These are phyloP conservation scores for Boletus eberwhitei DNA, from an alignment of 768 basidiomycete genomes.

Conservation along the genomic window DNA sequence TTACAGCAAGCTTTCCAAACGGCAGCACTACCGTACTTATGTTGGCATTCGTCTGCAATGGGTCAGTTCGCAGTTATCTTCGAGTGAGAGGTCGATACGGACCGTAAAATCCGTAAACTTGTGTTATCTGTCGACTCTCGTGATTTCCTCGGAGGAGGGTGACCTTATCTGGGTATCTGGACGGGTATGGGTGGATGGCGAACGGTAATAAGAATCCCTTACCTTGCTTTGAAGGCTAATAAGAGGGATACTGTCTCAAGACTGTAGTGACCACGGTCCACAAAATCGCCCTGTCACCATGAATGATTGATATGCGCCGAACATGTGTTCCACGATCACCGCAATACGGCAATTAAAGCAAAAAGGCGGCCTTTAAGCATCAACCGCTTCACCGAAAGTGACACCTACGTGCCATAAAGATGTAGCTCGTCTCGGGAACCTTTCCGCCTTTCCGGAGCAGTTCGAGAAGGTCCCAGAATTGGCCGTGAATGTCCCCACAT, in stretches of 20 bases:
- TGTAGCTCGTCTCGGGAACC: conserved; percentile 87
- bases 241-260: conserved; percentile 91
- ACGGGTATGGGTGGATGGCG: conserved; percentile 5
- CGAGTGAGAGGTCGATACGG: neutral
- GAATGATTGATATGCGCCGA: neutral
- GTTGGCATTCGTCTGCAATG: conserved; percentile 85
- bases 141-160: conserved; percentile 93
- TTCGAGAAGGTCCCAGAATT: conserved; percentile 96
- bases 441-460: conserved; percentile 81
- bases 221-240: conserved; percentile 87
- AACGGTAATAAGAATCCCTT: conserved; percentile 11
- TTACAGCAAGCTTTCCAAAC: conserved; percentile 98
- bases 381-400: conserved; percentile 24
- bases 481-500: conserved; percentile 95
- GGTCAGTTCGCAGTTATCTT: neutral
- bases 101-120: conserved; percentile 99
- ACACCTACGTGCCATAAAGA: conserved; percentile 86
- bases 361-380: conserved; percentile 25
- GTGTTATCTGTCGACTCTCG: conserved; percentile 95
- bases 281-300: conserved; percentile 81
- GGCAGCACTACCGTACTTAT: conserved; percentile 92
- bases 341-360: neutral
- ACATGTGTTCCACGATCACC: neutral
- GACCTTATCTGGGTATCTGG: conserved; percentile 88
- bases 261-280: conserved; percentile 94